Conservation (phyloP, 371 early-diverging fungal genomes). For the Funneliformis caledonium region DNA sequence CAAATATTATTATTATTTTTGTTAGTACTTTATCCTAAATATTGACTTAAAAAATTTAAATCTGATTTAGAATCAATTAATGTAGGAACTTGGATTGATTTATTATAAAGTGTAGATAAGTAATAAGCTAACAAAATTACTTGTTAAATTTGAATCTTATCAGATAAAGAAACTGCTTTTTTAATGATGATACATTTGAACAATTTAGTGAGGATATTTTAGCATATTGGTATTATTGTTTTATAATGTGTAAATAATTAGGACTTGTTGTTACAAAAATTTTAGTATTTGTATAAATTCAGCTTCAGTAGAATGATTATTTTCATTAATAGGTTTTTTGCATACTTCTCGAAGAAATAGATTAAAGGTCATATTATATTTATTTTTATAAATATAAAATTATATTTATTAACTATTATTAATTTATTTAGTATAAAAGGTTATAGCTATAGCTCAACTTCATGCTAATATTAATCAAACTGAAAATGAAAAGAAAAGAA, state of each 20-base stretch:
- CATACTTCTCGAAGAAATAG: background rate
- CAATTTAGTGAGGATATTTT: constrained; percentile 21
- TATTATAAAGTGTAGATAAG: constrained; percentile 23
- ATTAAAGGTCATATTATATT: constrained; percentile 2
- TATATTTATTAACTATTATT: background rate
- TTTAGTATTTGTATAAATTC: background rate
- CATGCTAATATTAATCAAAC: background rate
- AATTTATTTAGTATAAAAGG: background rate
- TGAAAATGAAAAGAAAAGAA: no score
- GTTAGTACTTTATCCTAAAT: background rate
- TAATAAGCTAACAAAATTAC: background rate
- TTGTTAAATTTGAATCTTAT: constrained; percentile 30
- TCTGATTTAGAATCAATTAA: constrained; percentile 15
- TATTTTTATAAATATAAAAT: background rate
- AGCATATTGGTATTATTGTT: constrained; percentile 1
- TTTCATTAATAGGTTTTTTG: background rate
- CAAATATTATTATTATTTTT: constrained; percentile 4
- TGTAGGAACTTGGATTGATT: background rate
- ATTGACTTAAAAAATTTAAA: background rate
- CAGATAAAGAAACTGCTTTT: no score
- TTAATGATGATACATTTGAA: no score
- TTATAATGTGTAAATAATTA: background rate
- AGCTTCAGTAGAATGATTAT: no score
- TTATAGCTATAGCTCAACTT: no score
- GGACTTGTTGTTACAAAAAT: background rate